Percentiles rank a stretch among this genome's conserved stretches.
Evolutionary conservation across 176 grass and related monocot species (phyloP).

Genomic region (Juncus effusus): DNA sequence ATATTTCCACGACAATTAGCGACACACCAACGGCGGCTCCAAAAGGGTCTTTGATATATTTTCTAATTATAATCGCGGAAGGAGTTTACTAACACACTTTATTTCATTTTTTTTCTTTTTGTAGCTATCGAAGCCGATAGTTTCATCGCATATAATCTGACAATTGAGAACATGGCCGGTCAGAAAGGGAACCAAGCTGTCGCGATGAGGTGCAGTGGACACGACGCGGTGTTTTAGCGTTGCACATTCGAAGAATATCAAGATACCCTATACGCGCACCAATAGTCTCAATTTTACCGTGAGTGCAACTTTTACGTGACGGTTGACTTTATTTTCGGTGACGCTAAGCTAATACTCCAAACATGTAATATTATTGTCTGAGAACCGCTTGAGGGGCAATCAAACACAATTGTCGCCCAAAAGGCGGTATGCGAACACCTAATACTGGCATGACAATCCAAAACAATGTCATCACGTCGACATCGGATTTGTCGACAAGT

Average conservation of each 20-base stretch:
- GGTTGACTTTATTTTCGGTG: conserved; percentile 88
- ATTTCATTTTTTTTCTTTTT: background rate
- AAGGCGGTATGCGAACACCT: background rate
- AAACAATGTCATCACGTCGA: conserved; percentile 58
- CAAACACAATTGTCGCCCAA: conserved; percentile 57
- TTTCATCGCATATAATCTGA: conserved; percentile 75
- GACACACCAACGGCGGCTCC: conserved; percentile 49
- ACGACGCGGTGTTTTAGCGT: conserved; percentile 77
- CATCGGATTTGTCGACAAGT: conserved; percentile 34
- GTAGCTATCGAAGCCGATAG: conserved; percentile 45
- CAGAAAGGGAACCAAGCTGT: conserved; percentile 68
- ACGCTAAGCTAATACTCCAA: conserved; percentile 78
- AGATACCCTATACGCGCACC: conserved; percentile 93
- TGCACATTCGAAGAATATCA: conserved; percentile 76
- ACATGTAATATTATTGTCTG: conserved; percentile 39
- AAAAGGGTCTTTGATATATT: conserved; percentile 9
- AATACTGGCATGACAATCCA: conserved; percentile 40
- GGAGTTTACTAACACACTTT: conserved; percentile 58
- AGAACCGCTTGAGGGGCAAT: conserved; percentile 34
- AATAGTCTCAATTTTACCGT: conserved; percentile 66
- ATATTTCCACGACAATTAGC: conserved; percentile 54
- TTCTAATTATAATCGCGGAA: conserved; percentile 63
- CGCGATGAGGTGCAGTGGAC: conserved; percentile 65
- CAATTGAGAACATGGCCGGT: conserved; percentile 76
- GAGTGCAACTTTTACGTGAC: conserved; percentile 61